Evolutionary conservation across 75 land plant species (phyloP), one percentile per base, ranked within the genome.

Genomic region (Sequoia sempervirens): DNA sequence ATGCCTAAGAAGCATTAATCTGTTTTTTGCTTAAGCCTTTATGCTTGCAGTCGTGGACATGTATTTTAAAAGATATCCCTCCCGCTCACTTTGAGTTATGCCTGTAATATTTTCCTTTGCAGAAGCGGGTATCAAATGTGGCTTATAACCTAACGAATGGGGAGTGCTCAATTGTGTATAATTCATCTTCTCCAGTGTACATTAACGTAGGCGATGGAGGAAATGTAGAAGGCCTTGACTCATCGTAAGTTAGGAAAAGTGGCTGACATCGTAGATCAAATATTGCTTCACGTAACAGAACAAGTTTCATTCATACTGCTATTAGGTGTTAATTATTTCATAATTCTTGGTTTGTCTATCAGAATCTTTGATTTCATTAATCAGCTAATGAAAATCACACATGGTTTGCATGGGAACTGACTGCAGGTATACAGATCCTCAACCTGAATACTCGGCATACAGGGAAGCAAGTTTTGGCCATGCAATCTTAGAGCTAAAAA

Each of bases 381-480:
- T 34, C 36, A 34, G 36, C 36, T 34, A 34, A 34, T 34, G 36
- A 34, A 3, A 72, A 30, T 28, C 36, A 36, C 37, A 20, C 17
- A 41, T 34, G 36, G 34, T 45, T 32, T 50, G 4, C 38, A 34
- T 41, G 28, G 36, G 36, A 37, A 37, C 80, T n/a, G 37, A 46
- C 50, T 86, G 84, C 84, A 93, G 93, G 50, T 88, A 88, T 83
- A 90, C 88, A 3, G 81, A 92, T 73, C 96, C 98, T 13, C 93
- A 91, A 37, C 97, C 98, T 2, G 85, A 47, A 14, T 93, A 92
- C 74, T 96, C 98, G 28, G 87, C 90, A 4, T 94, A 85, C 83
- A 88, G 97, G 8, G 97, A 96, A 81, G 93, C 98, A 6, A 94
- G 97, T 85, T 96, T 95, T 81, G 98, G 98, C 70, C 98, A 96